These are phyloP conservation scores for Mortierella sp. DNA, from an alignment of 371 early-diverging fungal species.

Conservation along the genomic window DNA sequence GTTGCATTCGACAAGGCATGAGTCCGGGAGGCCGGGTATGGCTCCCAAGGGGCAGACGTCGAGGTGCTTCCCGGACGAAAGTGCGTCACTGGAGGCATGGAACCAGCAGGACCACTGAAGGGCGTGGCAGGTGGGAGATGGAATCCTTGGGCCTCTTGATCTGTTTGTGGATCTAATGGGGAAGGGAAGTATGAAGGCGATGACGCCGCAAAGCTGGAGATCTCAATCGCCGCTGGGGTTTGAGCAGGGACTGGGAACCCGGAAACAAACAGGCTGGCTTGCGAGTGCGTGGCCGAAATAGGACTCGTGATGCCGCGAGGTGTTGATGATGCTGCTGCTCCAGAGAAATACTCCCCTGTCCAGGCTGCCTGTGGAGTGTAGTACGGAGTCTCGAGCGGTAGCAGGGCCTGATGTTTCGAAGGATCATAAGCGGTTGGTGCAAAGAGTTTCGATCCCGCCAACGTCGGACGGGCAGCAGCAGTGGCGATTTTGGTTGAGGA, in stretches of 20 bases:
- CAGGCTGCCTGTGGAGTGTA: conserved; percentile 34
- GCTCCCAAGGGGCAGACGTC: not conserved
- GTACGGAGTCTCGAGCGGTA: conserved; percentile 36
- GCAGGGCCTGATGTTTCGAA: conserved; percentile 21
- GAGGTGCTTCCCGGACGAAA: not conserved
- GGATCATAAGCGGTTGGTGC: conserved; percentile 27
- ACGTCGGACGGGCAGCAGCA: conserved; percentile 18
- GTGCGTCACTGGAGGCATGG: conserved; percentile 8
- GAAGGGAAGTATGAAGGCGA: conserved; percentile 50
- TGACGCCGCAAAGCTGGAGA: conserved; percentile 39
- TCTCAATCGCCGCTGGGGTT: conserved; percentile 41
- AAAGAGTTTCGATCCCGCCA: conserved; percentile 35
- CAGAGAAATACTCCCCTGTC: conserved; percentile 35
- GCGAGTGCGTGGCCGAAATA: conserved; percentile 7
- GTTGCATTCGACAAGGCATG: not conserved
- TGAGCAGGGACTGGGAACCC: conserved; percentile 27
- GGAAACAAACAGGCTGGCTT: conserved; percentile 11
- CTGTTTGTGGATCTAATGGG: conserved; percentile 7
- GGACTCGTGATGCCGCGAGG: not conserved
- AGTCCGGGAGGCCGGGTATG: conserved; percentile 6
- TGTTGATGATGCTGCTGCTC: conserved; percentile 16
- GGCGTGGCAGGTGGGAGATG: conserved; percentile 17
- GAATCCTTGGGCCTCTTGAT: conserved; percentile 18
- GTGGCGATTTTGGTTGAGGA: conserved; percentile 18
- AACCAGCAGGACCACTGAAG: not conserved